Evolutionary conservation across 768 basidiomycete genomes (phyloP).

Genomic region (Pleurotus tuber-regium): DNA sequence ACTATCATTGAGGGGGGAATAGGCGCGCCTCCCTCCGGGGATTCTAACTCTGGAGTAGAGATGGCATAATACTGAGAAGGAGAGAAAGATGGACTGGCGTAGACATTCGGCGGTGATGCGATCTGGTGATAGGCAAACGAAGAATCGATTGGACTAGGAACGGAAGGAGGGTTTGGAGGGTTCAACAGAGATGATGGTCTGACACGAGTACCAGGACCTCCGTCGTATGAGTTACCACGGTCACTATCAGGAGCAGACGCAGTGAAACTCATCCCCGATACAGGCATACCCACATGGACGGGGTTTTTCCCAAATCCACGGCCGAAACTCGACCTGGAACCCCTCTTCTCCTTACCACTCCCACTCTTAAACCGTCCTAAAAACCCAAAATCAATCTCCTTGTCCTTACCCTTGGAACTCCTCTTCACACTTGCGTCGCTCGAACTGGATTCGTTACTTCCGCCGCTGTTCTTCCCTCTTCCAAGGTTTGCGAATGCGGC

Average conservation of each 20-base stretch:
- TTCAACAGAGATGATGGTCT: conserved; percentile 6
- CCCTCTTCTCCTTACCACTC: background rate
- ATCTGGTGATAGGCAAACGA: background rate
- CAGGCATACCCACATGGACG: background rate
- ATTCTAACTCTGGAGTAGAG: background rate
- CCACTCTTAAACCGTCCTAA: conserved; percentile 3
- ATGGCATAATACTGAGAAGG: background rate
- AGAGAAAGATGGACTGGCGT: background rate
- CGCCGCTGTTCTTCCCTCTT: background rate
- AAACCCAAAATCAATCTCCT: conserved; percentile 2
- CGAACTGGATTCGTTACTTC: background rate
- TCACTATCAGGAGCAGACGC: background rate
- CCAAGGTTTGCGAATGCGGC: background rate
- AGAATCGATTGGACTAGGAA: background rate
- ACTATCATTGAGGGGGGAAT: background rate
- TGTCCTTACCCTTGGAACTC: background rate
- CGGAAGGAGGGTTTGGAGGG: background rate
- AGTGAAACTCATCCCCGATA: conserved; percentile 7
- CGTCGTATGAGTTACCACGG: background rate
- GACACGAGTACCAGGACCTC: background rate
- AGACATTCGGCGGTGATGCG: background rate
- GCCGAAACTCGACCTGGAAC: background rate
- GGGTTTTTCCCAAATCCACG: background rate
- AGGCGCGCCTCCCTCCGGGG: background rate
- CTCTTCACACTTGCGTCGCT: background rate